A percentile compares a stretch with the other conserved stretches of the same genome.
phyloP scores from a whole-genome alignment of 2,329 filamentous ascomycete species.

The Aspergillus uvarum region DNA sequence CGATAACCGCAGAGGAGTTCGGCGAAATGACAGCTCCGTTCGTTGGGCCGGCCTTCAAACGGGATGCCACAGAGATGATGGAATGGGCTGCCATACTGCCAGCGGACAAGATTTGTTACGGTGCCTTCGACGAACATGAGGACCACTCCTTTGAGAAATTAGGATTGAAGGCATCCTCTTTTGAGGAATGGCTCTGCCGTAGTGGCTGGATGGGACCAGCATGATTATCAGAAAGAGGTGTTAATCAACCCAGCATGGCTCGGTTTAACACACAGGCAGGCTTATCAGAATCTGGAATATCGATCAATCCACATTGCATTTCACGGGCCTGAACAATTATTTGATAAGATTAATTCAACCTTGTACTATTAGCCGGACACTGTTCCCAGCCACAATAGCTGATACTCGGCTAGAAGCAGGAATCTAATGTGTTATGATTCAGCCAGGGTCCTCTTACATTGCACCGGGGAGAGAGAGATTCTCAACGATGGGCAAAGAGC shows the following conservation, averaged over 20 bases:
- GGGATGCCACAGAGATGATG: slow-evolving; percentile 24
- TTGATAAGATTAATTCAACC: too few relatives aligned
- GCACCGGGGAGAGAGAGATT: too few relatives aligned
- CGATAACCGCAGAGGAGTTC: slow-evolving; percentile 17
- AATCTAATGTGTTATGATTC: too few relatives aligned
- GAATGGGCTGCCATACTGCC: slow-evolving; percentile 21
- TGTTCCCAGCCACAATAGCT: too few relatives aligned
- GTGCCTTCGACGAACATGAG: slow-evolving; percentile 11
- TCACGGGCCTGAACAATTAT: too few relatives aligned
- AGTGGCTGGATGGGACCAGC: slow-evolving; percentile 13
- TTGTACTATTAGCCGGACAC: too few relatives aligned
- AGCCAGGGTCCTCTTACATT: too few relatives aligned
- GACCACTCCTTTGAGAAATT: slow-evolving; percentile 18
- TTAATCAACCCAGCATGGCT: not conserved
- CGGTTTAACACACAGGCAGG: not conserved
- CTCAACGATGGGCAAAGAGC: too few relatives aligned
- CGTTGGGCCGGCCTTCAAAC: slow-evolving; percentile 15
- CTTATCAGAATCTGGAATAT: not conserved
- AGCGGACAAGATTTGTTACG: slow-evolving; percentile 21
- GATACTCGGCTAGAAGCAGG: too few relatives aligned
- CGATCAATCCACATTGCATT: not conserved
- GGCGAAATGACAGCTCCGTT: slow-evolving; percentile 5
- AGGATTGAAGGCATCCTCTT: slow-evolving; percentile 17
- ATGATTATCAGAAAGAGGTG: not conserved
- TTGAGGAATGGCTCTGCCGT: slow-evolving; percentile 21